Conservation (phyloP, 2,329 filamentous ascomycete species). For the Knoxdaviesia proteae region DNA sequence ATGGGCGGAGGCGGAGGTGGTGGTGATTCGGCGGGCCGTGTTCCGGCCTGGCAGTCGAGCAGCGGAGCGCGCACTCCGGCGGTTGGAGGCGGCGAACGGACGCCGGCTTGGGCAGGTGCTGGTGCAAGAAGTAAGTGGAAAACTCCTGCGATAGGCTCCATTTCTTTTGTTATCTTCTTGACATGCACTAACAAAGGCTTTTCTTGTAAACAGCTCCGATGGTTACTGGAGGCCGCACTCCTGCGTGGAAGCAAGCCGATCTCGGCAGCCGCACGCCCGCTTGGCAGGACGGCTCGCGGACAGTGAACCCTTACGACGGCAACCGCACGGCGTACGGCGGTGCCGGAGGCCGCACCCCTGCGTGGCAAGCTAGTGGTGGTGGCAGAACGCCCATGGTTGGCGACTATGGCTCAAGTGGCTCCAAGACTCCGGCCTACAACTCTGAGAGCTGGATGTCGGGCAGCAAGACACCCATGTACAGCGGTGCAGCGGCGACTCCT, state of each 20-base stretch:
- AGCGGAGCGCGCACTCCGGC: conserved; percentile 46
- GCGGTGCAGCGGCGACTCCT: conserved; percentile 35
- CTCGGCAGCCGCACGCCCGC: conserved; percentile 45
- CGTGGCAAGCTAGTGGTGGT: conserved; percentile 46
- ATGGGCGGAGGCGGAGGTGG: conserved; percentile 25
- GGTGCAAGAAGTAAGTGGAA: conserved; percentile 38
- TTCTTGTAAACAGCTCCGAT: conserved; percentile 24
- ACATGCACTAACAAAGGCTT: conserved; percentile 8
- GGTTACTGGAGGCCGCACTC: conserved; percentile 33
- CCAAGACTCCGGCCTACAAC: conserved; percentile 45
- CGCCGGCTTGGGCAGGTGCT: conserved; percentile 44
- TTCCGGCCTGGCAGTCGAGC: conserved; percentile 34
- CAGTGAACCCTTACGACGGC: conserved; percentile 51
- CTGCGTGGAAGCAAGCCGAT: conserved; percentile 37
- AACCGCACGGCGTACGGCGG: conserved; percentile 56
- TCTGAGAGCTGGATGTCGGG: conserved; percentile 43
- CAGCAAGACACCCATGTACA: conserved; percentile 62
- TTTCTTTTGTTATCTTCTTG: background rate
- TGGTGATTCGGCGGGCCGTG: conserved; percentile 21
- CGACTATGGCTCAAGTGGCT: conserved; percentile 38
- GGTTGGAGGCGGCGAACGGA: conserved; percentile 40
- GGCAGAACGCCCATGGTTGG: conserved; percentile 49
- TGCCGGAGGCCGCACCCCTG: conserved; percentile 47
- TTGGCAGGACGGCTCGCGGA: conserved; percentile 48
- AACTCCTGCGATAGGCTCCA: background rate